Conservation (phyloP, 352 stramenopile species). For the Pythium utonaiense region DNA sequence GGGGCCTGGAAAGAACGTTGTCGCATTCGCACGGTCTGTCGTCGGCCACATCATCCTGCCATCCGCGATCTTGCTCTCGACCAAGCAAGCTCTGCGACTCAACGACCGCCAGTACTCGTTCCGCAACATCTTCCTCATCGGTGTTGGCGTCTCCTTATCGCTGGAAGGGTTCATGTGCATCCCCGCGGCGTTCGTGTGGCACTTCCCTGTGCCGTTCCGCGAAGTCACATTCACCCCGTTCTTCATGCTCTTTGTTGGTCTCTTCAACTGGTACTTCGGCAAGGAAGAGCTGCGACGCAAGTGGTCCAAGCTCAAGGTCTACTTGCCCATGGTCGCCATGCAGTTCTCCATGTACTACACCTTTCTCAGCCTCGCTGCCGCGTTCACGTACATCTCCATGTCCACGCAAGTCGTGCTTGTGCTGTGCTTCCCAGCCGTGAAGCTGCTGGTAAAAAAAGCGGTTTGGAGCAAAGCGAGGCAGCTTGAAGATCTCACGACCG, state of each 20-base stretch:
- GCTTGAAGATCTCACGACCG: conserved; percentile 36
- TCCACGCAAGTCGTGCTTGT: conserved; percentile 28
- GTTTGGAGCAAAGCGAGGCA: conserved; percentile 31
- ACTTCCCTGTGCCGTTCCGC: conserved; percentile 21
- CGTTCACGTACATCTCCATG: conserved; percentile 22
- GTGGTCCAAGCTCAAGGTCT: not conserved
- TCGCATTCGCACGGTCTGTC: conserved; percentile 7
- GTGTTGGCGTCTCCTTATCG: not conserved
- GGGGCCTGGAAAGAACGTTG: not conserved
- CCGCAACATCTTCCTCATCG: conserved; percentile 7
- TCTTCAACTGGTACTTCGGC: conserved; percentile 11
- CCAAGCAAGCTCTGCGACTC: conserved; percentile 14
- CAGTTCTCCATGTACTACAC: conserved; percentile 16
- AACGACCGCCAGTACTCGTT: conserved; percentile 5
- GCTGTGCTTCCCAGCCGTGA: conserved; percentile 22
- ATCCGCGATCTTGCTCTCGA: conserved; percentile 6
- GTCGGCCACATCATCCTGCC: conserved; percentile 3
- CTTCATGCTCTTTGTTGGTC: not conserved
- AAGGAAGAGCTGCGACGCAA: conserved; percentile 4
- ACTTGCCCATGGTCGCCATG: conserved; percentile 7
- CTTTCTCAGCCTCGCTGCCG: conserved; percentile 26
- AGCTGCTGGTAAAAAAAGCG: conserved; percentile 24
- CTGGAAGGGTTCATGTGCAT: conserved; percentile 15
- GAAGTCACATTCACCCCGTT: conserved; percentile 9
- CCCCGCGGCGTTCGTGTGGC: conserved; percentile 15